Evolutionary conservation across 306 rosid species (phyloP).

Genomic region (Cajanus cajan): DNA sequence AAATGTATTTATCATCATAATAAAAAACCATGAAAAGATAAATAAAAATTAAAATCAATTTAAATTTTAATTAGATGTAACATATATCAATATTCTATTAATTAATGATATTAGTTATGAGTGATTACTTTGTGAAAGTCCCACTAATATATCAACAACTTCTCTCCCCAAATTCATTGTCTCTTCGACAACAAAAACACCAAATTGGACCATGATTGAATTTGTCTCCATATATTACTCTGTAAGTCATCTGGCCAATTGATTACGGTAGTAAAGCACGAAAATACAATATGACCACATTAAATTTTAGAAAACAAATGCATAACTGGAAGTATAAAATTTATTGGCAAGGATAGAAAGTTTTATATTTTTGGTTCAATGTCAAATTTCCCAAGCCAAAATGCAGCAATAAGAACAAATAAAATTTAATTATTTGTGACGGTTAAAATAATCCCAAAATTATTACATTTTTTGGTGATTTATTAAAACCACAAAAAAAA

Average conservation of each 20-base stretch:
- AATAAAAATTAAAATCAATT: too few species aligned
- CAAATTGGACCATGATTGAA: conserved; percentile 97
- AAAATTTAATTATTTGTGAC: too few species aligned
- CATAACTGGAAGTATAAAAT: conserved; percentile 10
- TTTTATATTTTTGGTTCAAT: background rate
- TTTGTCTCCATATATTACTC: conserved; percentile 85
- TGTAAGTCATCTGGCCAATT: conserved; percentile 12
- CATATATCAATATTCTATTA: too few species aligned
- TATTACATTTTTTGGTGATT: too few species aligned
- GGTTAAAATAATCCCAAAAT: too few species aligned
- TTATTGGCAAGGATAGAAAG: conserved; percentile 9
- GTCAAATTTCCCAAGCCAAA: background rate
- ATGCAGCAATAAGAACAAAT: conserved; percentile 5
- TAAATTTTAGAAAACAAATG: background rate
- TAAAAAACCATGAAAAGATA: too few species aligned
- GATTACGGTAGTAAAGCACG: conserved; percentile 14
- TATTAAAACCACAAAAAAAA: too few species aligned
- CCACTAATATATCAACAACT: conserved; percentile 90
- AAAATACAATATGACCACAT: background rate
- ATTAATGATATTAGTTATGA: too few species aligned
- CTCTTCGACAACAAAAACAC: conserved; percentile 68
- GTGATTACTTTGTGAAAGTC: conserved; percentile 70
- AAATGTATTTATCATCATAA: too few species aligned
- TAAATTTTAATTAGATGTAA: too few species aligned
- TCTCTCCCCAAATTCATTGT: conserved; percentile 92